These are phyloP conservation scores for Phytophthora citrophthora DNA, from an alignment of 352 stramenopile genomes.

Conservation along the genomic window DNA sequence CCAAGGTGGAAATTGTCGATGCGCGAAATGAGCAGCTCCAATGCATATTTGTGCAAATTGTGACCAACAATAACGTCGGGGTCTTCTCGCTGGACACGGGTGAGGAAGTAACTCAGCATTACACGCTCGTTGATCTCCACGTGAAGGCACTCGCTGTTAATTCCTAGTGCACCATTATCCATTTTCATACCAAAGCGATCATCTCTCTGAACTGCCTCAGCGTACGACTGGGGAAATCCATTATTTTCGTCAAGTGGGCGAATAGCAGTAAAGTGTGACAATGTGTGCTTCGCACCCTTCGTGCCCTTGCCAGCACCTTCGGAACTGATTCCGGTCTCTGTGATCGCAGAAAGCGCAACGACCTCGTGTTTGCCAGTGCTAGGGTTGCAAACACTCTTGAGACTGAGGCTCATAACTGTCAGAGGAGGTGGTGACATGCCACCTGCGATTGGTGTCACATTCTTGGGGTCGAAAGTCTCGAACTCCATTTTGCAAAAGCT, in stretches of 20 bases:
- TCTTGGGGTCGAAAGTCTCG: slow-evolving; percentile 92
- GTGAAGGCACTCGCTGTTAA: slow-evolving; percentile 62
- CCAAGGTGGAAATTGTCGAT: slow-evolving; percentile 93
- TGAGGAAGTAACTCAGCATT: slow-evolving; percentile 88
- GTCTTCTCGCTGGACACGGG: slow-evolving; percentile 95
- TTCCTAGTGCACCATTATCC: slow-evolving; percentile 37
- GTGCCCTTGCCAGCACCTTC: slow-evolving; percentile 55
- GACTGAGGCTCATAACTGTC: slow-evolving; percentile 95
- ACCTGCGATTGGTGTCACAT: slow-evolving; percentile 82
- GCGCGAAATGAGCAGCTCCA: slow-evolving; percentile 97
- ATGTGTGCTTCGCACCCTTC: slow-evolving; percentile 40
- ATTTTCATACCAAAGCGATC: slow-evolving; percentile 63
- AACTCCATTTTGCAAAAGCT: slow-evolving; percentile 97
- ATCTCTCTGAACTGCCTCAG: slow-evolving; percentile 55
- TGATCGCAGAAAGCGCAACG: slow-evolving; percentile 83
- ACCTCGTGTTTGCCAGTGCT: slow-evolving; percentile 97
- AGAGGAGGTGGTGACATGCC: slow-evolving; percentile 90
- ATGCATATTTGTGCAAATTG: slow-evolving; percentile 98
- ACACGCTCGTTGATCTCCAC: slow-evolving; percentile 87
- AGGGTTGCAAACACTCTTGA: slow-evolving; percentile 98
- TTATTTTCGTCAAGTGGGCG: slow-evolving; percentile 71
- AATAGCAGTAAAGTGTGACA: slow-evolving; percentile 87
- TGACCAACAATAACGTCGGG: slow-evolving; percentile 98
- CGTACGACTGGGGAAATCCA: slow-evolving; percentile 69
- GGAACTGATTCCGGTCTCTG: slow-evolving; percentile 73